Evolutionary conservation across 2,329 filamentous ascomycete species (phyloP).

Genomic region (Teratosphaeria gauchensis): DNA sequence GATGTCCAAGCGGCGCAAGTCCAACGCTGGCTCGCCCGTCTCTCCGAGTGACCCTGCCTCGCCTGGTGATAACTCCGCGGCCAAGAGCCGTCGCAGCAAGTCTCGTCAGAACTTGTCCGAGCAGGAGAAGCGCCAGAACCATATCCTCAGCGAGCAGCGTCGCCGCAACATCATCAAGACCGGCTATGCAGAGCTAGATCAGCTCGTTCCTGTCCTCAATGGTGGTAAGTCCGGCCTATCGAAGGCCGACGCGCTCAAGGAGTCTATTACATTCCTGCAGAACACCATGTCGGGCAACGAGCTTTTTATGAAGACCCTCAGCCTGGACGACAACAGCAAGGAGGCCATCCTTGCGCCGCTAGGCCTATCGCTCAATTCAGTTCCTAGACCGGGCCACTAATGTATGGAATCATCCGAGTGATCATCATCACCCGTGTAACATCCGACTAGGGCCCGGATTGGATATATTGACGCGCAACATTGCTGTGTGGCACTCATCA

Average conservation of each 20-base stretch:
- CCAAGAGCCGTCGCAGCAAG: background rate
- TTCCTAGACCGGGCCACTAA: background rate
- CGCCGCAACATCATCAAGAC: conserved; percentile 71
- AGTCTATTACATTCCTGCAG: conserved; percentile 68
- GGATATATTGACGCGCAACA: background rate
- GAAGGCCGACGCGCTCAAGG: conserved; percentile 69
- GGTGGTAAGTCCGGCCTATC: conserved; percentile 58
- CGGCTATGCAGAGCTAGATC: conserved; percentile 70
- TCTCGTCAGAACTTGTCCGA: conserved; percentile 53
- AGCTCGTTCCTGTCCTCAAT: conserved; percentile 64
- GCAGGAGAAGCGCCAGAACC: conserved; percentile 75
- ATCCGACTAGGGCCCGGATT: background rate
- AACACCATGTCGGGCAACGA: conserved; percentile 4
- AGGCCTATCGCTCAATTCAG: background rate
- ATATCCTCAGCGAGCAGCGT: conserved; percentile 82
- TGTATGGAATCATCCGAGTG: background rate
- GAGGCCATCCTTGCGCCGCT: background rate
- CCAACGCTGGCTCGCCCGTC: background rate
- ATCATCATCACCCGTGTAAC: background rate
- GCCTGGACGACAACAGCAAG: background rate
- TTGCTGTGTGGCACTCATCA: background rate
- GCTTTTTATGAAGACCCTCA: background rate
- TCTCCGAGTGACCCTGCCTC: conserved; percentile 1
- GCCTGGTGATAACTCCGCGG: background rate
- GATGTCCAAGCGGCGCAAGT: conserved; percentile 8